Evolutionary conservation across 441 rosid species (phyloP).

Genomic region (Euphorbia schlechtendalii): DNA sequence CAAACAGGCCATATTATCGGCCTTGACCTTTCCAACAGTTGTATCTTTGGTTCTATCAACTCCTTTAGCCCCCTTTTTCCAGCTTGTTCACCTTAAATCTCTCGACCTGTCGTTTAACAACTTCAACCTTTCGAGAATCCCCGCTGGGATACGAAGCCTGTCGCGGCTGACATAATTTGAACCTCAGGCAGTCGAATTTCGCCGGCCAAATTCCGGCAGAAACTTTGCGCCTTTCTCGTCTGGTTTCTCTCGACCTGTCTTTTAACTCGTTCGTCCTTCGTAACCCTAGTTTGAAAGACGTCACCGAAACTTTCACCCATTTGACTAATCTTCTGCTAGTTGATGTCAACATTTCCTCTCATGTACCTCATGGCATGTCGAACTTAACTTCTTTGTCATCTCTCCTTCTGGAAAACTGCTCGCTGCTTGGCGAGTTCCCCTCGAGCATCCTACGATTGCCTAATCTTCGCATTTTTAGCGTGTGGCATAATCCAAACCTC

Average conservation of each 20-base stretch:
- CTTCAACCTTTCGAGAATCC: conserved; percentile 16
- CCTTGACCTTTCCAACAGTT: conserved; percentile 23
- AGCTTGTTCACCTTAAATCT: conserved; percentile 10
- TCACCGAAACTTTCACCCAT: background rate
- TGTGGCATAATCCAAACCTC: background rate
- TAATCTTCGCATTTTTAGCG: background rate
- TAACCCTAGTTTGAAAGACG: background rate
- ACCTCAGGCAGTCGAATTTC: background rate
- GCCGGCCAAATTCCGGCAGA: conserved; percentile 13
- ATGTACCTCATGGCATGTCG: background rate
- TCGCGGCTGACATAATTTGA: conserved; percentile 5
- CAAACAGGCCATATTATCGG: conserved; percentile 19
- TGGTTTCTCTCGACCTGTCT: conserved; percentile 18
- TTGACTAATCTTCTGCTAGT: background rate
- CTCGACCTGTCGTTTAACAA: conserved; percentile 18
- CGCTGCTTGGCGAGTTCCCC: conserved; percentile 1
- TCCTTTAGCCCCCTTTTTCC: conserved; percentile 20
- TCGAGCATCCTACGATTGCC: conserved; percentile 9
- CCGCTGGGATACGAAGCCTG: background rate
- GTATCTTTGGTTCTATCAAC: conserved; percentile 20
- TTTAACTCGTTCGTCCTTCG: background rate
- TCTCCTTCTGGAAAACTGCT: background rate
- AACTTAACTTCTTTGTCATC: conserved; percentile 11
- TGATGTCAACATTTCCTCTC: background rate
- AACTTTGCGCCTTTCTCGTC: conserved; percentile 10